Conservation (phyloP, 768 basidiomycete species). For the Coprinopsis cinerea region DNA sequence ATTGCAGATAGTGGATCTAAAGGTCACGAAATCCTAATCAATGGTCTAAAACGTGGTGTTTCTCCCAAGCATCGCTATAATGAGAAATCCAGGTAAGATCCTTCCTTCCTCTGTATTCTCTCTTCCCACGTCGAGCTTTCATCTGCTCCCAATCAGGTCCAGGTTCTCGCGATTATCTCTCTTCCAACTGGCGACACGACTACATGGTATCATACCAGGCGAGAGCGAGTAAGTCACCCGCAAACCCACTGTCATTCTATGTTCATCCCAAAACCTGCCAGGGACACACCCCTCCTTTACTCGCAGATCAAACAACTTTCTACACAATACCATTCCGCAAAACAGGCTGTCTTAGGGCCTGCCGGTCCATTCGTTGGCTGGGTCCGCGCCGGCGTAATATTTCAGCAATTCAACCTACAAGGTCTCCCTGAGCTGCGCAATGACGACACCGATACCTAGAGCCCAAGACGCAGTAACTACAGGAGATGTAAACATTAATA, state of each 20-base stretch:
- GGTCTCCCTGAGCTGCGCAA: neutral
- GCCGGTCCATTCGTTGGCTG: conserved; percentile 55
- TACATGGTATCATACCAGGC: too few relatives aligned
- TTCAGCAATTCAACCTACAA: conserved; percentile 41
- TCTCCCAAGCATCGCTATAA: conserved; percentile 63
- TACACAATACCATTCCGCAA: conserved; percentile 42
- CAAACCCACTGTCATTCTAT: too few relatives aligned
- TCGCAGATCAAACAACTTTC: conserved; percentile 7
- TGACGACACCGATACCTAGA: too few relatives aligned
- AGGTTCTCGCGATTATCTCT: conserved; percentile 34
- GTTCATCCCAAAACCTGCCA: too few relatives aligned
- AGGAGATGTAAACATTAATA: too few relatives aligned
- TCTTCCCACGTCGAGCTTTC: neutral
- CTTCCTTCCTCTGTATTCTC: neutral
- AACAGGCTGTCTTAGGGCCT: conserved; percentile 37
- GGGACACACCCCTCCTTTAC: neutral
- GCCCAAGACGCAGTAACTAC: too few relatives aligned
- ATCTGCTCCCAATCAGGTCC: conserved; percentile 17
- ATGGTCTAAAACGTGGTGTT: conserved; percentile 75
- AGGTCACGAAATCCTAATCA: conserved; percentile 58
- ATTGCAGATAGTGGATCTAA: conserved; percentile 41
- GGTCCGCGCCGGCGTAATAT: conserved; percentile 46
- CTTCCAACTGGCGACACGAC: conserved; percentile 32
- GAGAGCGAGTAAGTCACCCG: too few relatives aligned
- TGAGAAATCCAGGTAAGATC: conserved; percentile 51